Percentiles rank a stretch among this genome's conserved stretches.
phyloP scores from a whole-genome alignment of 768 basidiomycete genomes.

The Leccinellum albellum region DNA sequence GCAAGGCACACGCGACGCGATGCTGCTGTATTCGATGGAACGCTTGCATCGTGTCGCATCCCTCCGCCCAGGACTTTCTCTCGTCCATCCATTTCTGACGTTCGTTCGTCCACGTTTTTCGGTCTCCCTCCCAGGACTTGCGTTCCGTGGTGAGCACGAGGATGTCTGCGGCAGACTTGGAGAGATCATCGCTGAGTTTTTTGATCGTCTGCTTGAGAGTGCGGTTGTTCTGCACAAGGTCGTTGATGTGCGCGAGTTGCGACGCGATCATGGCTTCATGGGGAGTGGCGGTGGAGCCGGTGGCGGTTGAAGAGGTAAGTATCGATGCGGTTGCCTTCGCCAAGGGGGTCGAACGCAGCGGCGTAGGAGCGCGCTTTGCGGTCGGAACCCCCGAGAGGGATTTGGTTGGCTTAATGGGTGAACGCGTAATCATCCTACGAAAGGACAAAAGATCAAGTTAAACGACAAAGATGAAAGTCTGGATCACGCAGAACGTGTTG shows the following conservation, averaged over 20 bases:
- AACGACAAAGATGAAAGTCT: neutral
- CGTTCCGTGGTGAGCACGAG: slow-evolving; percentile 42
- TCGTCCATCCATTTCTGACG: slow-evolving; percentile 48
- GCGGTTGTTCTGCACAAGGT: slow-evolving; percentile 66
- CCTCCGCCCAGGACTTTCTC: slow-evolving; percentile 55
- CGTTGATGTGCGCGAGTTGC: slow-evolving; percentile 66
- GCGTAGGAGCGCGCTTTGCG: slow-evolving; percentile 19
- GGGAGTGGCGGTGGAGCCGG: slow-evolving; percentile 31
- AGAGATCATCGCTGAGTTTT: slow-evolving; percentile 49
- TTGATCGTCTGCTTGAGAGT: slow-evolving; percentile 59
- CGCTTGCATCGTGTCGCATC: slow-evolving; percentile 58
- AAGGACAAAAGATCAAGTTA: neutral
- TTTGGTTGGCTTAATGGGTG: slow-evolving; percentile 23
- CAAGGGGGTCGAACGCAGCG: slow-evolving; percentile 17
- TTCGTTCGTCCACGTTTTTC: slow-evolving; percentile 21
- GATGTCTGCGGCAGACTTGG: slow-evolving; percentile 27
- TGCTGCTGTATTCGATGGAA: slow-evolving; percentile 66
- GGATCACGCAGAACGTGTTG: slow-evolving; percentile 2
- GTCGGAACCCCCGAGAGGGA: slow-evolving; percentile 4
- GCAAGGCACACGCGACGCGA: slow-evolving; percentile 49
- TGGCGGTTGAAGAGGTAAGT: slow-evolving; percentile 26
- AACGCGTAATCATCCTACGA: slow-evolving; percentile 27
- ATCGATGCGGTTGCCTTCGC: slow-evolving; percentile 24
- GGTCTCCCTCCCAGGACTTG: slow-evolving; percentile 24
- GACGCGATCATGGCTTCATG: slow-evolving; percentile 52